These are phyloP conservation scores for Rhododendron ovatum DNA, from an alignment of 148 eudicot genomes.

Conservation along the genomic window DNA sequence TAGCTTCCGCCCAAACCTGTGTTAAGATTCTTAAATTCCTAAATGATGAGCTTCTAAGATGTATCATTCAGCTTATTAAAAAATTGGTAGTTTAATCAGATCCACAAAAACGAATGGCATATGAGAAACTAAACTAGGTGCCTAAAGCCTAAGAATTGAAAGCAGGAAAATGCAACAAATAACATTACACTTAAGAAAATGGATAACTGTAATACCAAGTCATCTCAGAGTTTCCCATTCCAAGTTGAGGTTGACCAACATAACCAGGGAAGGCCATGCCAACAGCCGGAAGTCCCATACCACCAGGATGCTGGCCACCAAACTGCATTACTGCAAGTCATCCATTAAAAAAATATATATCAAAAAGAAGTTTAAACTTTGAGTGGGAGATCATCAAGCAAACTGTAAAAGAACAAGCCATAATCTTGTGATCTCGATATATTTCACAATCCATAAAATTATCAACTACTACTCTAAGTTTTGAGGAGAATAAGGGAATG, in stretches of 20 bases:
- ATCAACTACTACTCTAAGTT: neutral
- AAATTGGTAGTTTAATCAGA: neutral
- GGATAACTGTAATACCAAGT: constrained; percentile 53
- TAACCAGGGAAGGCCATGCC: constrained; percentile 99
- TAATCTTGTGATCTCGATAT: neutral
- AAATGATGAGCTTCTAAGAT: neutral
- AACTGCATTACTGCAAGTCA: constrained; percentile 78
- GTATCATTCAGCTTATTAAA: neutral
- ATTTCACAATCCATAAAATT: neutral
- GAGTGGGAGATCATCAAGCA: neutral
- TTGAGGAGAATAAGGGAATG: neutral
- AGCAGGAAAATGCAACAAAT: neutral
- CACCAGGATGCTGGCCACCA: constrained; percentile 84
- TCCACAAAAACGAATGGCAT: neutral
- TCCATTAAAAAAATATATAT: neutral
- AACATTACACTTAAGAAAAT: neutral
- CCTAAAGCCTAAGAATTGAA: neutral
- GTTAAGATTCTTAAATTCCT: neutral
- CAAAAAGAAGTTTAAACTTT: neutral
- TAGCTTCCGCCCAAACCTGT: neutral
- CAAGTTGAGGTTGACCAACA: constrained; percentile 72
- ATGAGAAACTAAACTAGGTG: neutral
- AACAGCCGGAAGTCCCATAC: constrained; percentile 91
- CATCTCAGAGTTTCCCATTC: constrained; percentile 86
- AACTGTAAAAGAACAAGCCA: neutral